Conservation (phyloP, 2,329 filamentous ascomycete species). For the Xylariaceae sp. region DNA sequence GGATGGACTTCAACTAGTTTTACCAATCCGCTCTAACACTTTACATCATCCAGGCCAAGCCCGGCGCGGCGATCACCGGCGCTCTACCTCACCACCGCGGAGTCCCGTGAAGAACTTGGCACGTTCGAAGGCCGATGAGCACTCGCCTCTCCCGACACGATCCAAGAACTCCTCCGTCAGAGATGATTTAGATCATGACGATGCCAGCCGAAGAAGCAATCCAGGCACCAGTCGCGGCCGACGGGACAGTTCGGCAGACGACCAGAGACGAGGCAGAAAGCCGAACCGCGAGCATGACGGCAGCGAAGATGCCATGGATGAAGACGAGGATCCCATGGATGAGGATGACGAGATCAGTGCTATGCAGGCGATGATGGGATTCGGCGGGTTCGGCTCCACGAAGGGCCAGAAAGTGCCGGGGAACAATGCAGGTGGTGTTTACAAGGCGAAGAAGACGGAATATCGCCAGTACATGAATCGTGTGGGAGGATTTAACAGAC, state of each 20-base stretch:
- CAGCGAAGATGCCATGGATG: constrained; percentile 27
- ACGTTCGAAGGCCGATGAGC: constrained; percentile 23
- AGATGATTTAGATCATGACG: constrained; percentile 34
- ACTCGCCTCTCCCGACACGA: constrained; percentile 31
- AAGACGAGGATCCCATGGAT: constrained; percentile 41
- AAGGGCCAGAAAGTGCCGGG: constrained; percentile 85
- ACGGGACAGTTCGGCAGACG: constrained; percentile 25
- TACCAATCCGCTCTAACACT: constrained; percentile 8
- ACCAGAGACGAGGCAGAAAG: constrained; percentile 17
- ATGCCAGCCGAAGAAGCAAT: constrained; percentile 21
- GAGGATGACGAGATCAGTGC: constrained; percentile 64
- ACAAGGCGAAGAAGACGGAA: constrained; percentile 90
- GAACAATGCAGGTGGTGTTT: constrained; percentile 75
- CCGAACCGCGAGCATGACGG: constrained; percentile 12
- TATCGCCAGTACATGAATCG: constrained; percentile 98
- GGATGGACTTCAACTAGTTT: background rate
- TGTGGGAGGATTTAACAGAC: constrained; percentile 74
- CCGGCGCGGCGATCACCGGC: constrained; percentile 22
- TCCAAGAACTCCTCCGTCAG: constrained; percentile 33
- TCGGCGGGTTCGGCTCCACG: constrained; percentile 77
- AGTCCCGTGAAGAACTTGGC: constrained; percentile 21
- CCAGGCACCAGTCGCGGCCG: constrained; percentile 19
- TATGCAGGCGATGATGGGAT: constrained; percentile 87
- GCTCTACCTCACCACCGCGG: constrained; percentile 22
- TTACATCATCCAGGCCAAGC: constrained; percentile 13